phyloP scores from a whole-genome alignment of 805 yeast species.

The Scheffersomyces stipitis region DNA sequence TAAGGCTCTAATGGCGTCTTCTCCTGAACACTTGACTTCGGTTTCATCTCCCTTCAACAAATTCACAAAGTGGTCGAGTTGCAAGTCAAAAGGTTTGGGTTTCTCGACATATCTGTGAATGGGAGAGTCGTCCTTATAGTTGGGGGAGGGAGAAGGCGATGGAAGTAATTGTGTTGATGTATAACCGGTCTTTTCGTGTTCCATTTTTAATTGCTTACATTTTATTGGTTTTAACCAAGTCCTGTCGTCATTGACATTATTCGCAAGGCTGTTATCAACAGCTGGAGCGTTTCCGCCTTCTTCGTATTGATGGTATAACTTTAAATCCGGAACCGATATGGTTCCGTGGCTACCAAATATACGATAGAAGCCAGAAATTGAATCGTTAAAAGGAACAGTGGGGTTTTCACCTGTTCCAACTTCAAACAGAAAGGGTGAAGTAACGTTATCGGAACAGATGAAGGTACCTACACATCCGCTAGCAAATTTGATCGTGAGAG shows the following conservation, averaged over 20 bases:
- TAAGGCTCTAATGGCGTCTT: conserved; percentile 38
- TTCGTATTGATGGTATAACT: conserved; percentile 26
- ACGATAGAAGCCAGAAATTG: conserved; percentile 32
- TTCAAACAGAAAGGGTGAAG: conserved; percentile 39
- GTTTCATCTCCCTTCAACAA: conserved; percentile 27
- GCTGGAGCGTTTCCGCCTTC: background rate
- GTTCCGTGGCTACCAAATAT: conserved; percentile 41
- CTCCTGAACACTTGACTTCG: conserved; percentile 31
- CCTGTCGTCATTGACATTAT: conserved; percentile 13
- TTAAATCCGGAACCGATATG: conserved; percentile 37
- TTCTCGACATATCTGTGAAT: conserved; percentile 10
- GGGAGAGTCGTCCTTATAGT: conserved; percentile 19
- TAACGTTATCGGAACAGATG: conserved; percentile 37
- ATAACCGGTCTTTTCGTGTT: conserved; percentile 7
- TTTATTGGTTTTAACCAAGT: conserved; percentile 30
- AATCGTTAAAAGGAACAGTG: conserved; percentile 28
- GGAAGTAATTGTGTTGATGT: conserved; percentile 8
- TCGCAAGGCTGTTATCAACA: conserved; percentile 9
- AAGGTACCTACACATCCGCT: conserved; percentile 37
- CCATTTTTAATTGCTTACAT: conserved; percentile 18
- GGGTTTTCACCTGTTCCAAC: conserved; percentile 43
- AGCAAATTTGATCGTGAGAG: conserved; percentile 28
- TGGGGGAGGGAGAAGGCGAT: conserved; percentile 34
- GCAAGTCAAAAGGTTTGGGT: conserved; percentile 35
- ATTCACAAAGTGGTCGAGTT: conserved; percentile 37